Percentiles rank a stretch among this genome's conserved stretches.
These are phyloP conservation scores for Coprinellus micaceus DNA, from an alignment of 768 basidiomycete species.

Conservation along the genomic window DNA sequence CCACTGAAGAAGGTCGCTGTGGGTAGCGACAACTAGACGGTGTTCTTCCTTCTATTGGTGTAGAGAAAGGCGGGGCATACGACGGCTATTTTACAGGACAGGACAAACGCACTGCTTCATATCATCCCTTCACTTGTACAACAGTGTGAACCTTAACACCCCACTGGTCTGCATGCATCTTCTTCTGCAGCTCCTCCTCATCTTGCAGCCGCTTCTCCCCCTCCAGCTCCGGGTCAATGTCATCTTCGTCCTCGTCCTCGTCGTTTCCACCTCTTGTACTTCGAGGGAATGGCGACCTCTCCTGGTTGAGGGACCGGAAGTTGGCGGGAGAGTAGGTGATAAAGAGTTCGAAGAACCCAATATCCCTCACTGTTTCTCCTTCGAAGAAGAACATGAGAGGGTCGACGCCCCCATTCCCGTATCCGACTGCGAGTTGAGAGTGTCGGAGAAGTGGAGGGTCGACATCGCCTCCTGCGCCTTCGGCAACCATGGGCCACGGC, in stretches of 20 bases:
- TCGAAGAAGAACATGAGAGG: slow-evolving; percentile 32
- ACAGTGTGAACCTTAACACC: background rate
- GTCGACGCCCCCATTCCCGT: slow-evolving; percentile 30
- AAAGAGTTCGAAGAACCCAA: slow-evolving; percentile 44
- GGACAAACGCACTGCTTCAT: background rate
- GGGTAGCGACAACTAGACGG: background rate
- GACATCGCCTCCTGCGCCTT: slow-evolving; percentile 24
- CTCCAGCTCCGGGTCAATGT: background rate
- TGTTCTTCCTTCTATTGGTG: no score
- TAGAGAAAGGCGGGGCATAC: no score
- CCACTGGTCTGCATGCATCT: background rate
- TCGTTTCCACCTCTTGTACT: no score
- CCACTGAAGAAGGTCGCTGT: background rate
- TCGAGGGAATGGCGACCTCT: slow-evolving; percentile 25
- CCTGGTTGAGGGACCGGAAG: slow-evolving; percentile 30
- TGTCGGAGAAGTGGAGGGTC: slow-evolving; percentile 23
- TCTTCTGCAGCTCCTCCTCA: background rate
- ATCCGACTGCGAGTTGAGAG: slow-evolving; percentile 34
- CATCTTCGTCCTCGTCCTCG: no score
- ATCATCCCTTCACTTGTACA: background rate
- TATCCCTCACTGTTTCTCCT: slow-evolving; percentile 28
- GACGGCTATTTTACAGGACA: background rate
- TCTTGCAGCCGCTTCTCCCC: background rate
- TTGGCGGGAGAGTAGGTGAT: slow-evolving; percentile 33
- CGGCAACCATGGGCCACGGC: slow-evolving; percentile 23